Conservation (phyloP, 2,329 filamentous ascomycete species). For the Magnaporthiopsis rhizophila region DNA sequence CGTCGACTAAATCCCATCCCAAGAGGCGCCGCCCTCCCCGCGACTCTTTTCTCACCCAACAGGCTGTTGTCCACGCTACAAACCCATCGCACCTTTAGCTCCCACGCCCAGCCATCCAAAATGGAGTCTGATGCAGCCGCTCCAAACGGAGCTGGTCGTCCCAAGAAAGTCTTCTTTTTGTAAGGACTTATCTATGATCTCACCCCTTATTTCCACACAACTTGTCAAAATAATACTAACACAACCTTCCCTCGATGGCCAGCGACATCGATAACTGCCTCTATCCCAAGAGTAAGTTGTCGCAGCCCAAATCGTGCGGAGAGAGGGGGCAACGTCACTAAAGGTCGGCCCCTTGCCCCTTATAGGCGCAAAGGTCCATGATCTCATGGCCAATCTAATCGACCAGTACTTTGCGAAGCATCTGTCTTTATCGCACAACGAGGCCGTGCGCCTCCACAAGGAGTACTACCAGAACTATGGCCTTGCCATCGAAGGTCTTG, state of each 20-base stretch:
- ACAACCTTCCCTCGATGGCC: slow-evolving; percentile 34
- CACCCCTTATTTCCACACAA: background rate
- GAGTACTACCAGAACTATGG: slow-evolving; percentile 96
- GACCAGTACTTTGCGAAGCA: slow-evolving; percentile 56
- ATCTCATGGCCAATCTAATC: slow-evolving; percentile 83
- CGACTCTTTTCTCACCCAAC: background rate
- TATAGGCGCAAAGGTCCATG: slow-evolving; percentile 68
- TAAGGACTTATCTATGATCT: slow-evolving; percentile 18
- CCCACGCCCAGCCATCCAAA: background rate
- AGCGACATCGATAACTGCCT: slow-evolving; percentile 99
- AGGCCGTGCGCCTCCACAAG: slow-evolving; percentile 78
- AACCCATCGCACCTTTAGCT: background rate
- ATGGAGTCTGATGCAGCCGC: background rate
- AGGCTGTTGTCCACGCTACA: background rate
- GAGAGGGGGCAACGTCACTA: background rate
- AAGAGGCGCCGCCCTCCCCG: background rate
- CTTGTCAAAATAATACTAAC: background rate
- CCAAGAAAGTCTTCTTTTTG: slow-evolving; percentile 34
- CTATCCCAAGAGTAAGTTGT: slow-evolving; percentile 66
- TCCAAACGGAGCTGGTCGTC: background rate
- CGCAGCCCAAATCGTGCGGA: background rate
- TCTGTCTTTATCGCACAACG: slow-evolving; percentile 63
- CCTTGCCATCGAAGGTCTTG: slow-evolving; percentile 91
- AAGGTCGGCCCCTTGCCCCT: background rate
- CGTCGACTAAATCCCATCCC: background rate